A percentile compares a stretch with the other conserved stretches of the same genome.
Conservation (phyloP, 1,284 basidiomycete genomes). For the Earliella scabrosa region DNA sequence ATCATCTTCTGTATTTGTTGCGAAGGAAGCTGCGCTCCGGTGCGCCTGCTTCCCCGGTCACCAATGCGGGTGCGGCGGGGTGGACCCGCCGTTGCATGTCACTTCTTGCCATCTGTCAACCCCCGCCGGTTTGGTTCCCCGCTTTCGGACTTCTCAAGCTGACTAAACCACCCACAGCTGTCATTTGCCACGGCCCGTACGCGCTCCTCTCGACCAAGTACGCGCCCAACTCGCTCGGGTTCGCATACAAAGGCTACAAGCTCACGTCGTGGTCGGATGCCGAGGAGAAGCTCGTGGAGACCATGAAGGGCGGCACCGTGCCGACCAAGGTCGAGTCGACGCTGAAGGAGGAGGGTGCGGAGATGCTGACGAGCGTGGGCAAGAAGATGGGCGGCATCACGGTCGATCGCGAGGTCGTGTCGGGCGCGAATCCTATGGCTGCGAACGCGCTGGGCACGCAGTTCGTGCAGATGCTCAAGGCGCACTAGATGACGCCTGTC, state of each 20-base stretch:
- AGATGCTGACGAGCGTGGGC: conserved; percentile 24
- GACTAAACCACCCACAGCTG: conserved; percentile 14
- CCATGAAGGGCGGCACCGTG: conserved; percentile 27
- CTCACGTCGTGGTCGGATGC: conserved; percentile 35
- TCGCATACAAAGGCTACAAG: conserved; percentile 35
- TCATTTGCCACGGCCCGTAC: conserved; percentile 33
- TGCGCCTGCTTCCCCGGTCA: too few relatives aligned
- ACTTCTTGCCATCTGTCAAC: too few relatives aligned
- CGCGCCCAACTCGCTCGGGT: conserved; percentile 27
- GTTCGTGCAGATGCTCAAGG: conserved; percentile 28
- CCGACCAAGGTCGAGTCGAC: conserved; percentile 29
- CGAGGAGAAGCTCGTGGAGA: conserved; percentile 31
- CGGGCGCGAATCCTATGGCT: conserved; percentile 31
- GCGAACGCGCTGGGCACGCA: conserved; percentile 24
- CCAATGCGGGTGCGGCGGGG: too few relatives aligned
- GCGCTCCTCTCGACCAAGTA: conserved; percentile 34
- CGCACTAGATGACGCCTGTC: background rate
- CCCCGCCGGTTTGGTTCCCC: too few relatives aligned
- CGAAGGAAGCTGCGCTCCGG: too few relatives aligned
- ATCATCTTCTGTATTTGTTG: too few relatives aligned
- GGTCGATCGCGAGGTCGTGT: conserved; percentile 29
- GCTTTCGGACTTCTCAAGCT: too few relatives aligned
- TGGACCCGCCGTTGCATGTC: too few relatives aligned
- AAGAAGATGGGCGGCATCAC: conserved; percentile 30
- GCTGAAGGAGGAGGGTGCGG: conserved; percentile 27